Conservation (phyloP, 1,284 basidiomycete genomes). For the Irpex lacteus region DNA sequence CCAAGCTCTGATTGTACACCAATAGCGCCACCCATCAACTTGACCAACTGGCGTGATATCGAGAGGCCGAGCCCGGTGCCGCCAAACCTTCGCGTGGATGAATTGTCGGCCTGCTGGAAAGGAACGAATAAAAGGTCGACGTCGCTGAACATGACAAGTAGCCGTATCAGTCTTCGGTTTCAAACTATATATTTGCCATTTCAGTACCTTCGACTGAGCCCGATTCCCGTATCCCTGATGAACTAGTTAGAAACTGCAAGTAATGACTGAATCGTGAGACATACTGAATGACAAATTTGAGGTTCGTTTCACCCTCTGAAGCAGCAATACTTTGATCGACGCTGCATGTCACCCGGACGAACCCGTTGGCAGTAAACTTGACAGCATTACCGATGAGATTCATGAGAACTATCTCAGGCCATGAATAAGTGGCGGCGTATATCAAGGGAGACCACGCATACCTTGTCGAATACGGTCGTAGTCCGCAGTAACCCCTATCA, state of each 20-base stretch:
- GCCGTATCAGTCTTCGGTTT: not conserved
- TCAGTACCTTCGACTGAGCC: conserved; percentile 45
- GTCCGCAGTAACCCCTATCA: conserved; percentile 64
- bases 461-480: conserved; percentile 72
- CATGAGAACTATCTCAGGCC: conserved; percentile 51
- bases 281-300: conserved; percentile 67
- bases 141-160: conserved; percentile 33
- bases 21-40: conserved; percentile 70
- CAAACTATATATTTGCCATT: not conserved
- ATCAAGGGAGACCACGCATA: conserved; percentile 20
- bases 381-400: conserved; percentile 75
- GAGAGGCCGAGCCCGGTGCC: conserved; percentile 70
- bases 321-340: conserved; percentile 39
- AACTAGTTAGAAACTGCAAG: not conserved
- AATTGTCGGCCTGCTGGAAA: conserved; percentile 75
- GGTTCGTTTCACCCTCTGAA: conserved; percentile 41
- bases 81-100: conserved; percentile 68
- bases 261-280: conserved; percentile 18
- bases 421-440: not conserved
- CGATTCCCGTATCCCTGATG: conserved; percentile 64
- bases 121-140: conserved; percentile 66
- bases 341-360: conserved; percentile 58
- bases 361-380: conserved; percentile 65
- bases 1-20: conserved; percentile 63
- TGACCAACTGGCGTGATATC: conserved; percentile 69